Percentiles rank a stretch among this genome's conserved stretches.
Conservation (phyloP, 2,329 filamentous ascomycete species). For the Claviceps humidiphila region DNA sequence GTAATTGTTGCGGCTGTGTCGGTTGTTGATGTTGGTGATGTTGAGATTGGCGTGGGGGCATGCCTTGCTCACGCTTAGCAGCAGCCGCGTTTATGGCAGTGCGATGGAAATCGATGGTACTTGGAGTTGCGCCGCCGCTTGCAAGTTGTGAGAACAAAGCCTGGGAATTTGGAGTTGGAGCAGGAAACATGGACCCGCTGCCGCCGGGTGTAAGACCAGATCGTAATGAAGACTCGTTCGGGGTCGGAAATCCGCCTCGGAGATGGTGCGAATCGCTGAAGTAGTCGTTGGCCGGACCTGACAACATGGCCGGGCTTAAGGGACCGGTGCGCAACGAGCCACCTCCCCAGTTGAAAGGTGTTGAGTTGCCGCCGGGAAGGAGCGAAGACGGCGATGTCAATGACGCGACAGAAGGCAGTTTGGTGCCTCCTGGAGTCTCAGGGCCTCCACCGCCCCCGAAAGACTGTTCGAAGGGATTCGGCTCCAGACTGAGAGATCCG, state of each 20-base stretch:
- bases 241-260: conserved; percentile 77
- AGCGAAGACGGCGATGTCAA: conserved; percentile 83
- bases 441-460: conserved; percentile 53
- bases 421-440: conserved; percentile 71
- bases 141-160: conserved; percentile 68
- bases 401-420: conserved; percentile 79
- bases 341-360: conserved; percentile 64
- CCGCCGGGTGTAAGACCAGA: conserved; percentile 89
- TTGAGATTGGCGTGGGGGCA: conserved; percentile 15
- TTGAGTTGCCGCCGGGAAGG: conserved; percentile 58
- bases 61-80: conserved; percentile 41
- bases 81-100: conserved; percentile 73
- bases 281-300: conserved; percentile 75
- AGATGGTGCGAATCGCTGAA: conserved; percentile 70
- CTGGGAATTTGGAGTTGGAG: conserved; percentile 75
- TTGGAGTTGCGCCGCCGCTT: conserved; percentile 73
- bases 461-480: conserved; percentile 94
- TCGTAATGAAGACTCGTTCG: conserved; percentile 87
- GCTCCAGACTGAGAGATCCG: conserved; percentile 59
- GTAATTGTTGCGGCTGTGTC: conserved; percentile 23
- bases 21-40: conserved; percentile 7
- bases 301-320: conserved; percentile 92
- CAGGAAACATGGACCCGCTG: conserved; percentile 94
- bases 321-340: conserved; percentile 84
- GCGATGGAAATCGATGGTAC: conserved; percentile 86